Evolutionary conservation across 2,329 filamentous ascomycete genomes (phyloP).

Genomic region (Penicillium decumbens): DNA sequence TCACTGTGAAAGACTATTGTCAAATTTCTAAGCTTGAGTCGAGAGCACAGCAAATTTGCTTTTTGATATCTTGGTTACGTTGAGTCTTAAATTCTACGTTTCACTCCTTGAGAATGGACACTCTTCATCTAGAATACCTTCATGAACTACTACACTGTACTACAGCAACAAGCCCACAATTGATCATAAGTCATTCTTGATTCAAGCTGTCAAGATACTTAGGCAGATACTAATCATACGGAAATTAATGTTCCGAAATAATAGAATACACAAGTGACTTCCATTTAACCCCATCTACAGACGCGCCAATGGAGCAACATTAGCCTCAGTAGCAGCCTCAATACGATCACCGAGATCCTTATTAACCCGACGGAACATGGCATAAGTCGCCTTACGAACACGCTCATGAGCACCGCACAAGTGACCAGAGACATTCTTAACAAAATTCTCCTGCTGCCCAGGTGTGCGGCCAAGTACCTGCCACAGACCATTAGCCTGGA

Average conservation of each 20-base stretch:
- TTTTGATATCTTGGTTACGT: background rate
- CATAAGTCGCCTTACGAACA: constrained; percentile 56
- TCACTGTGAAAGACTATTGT: background rate
- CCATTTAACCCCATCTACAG: constrained; percentile 17
- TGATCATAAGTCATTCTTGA: background rate
- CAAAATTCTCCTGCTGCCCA: constrained; percentile 59
- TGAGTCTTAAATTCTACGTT: background rate
- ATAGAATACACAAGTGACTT: background rate
- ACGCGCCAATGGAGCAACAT: constrained; percentile 23
- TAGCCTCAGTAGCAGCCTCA: constrained; percentile 49
- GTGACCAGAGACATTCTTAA: constrained; percentile 57
- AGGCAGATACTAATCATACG: too few species aligned
- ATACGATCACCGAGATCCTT: constrained; percentile 51
- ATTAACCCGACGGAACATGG: constrained; percentile 58
- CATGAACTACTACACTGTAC: too few species aligned
- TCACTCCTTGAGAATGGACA: background rate
- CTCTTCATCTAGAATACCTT: background rate
- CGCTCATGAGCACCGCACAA: constrained; percentile 51
- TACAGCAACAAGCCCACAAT: background rate
- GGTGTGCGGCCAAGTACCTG: constrained; percentile 40
- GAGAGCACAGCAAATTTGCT: background rate
- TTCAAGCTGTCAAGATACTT: background rate
- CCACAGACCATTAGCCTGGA: constrained; percentile 44
- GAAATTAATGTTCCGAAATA: too few species aligned
- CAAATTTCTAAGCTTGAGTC: background rate